Evolutionary conservation across 2,329 filamentous ascomycete species (phyloP).

Genomic region (Hymenoscyphus salicellus): DNA sequence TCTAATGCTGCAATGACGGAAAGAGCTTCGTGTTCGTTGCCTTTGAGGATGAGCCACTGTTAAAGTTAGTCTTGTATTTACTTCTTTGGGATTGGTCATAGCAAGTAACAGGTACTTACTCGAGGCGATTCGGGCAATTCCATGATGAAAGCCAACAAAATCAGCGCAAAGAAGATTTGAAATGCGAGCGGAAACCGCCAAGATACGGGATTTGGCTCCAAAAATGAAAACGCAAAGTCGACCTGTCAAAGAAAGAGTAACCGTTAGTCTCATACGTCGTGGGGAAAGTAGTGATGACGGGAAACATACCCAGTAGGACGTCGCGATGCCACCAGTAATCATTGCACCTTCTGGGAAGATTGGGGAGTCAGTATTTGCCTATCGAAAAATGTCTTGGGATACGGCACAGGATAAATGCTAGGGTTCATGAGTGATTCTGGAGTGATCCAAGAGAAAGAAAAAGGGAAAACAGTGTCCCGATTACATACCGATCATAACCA

Average conservation of each 20-base stretch:
- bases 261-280: not conserved
- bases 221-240: constrained; percentile 55
- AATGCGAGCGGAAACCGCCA: constrained; percentile 63
- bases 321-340: constrained; percentile 55
- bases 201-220: constrained; percentile 44
- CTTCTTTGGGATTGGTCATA: not conserved
- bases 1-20: constrained; percentile 44
- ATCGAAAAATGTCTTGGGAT: no score
- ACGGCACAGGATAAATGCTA: no score
- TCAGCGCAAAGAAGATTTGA: constrained; percentile 56
- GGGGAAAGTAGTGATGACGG: not conserved
- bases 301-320: constrained; percentile 53
- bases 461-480: no score
- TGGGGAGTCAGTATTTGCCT: no score
- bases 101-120: constrained; percentile 11
- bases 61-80: constrained; percentile 1
- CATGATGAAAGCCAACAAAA: constrained; percentile 54
- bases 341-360: constrained; percentile 47
- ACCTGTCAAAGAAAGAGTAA: not conserved
- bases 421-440: no score
- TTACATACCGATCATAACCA: constrained; percentile 50
- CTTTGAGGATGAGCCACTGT: constrained; percentile 44
- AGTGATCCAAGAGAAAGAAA: no score
- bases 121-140: constrained; percentile 51
- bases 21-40: constrained; percentile 44